Conservation (phyloP, 2,329 filamentous ascomycete genomes). For the Epichloe typhina region DNA sequence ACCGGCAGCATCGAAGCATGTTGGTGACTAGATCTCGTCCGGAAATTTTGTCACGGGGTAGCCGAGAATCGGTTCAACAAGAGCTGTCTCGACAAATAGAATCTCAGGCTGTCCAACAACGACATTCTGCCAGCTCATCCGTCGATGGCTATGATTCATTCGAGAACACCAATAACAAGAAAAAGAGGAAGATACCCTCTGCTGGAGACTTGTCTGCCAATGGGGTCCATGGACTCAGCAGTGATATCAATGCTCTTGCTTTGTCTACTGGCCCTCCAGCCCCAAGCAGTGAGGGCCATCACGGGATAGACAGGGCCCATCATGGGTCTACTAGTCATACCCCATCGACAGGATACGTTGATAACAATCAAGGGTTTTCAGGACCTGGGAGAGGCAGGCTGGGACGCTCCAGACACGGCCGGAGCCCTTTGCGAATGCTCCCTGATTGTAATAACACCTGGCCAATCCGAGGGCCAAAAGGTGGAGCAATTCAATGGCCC, state of each 20-base stretch:
- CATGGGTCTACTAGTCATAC: slow-evolving; percentile 14
- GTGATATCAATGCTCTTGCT: slow-evolving; percentile 28
- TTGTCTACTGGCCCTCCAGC: slow-evolving; percentile 13
- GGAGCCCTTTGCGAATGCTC: slow-evolving; percentile 48
- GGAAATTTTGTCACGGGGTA: slow-evolving; percentile 30
- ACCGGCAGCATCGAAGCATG: slow-evolving; percentile 25
- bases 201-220: slow-evolving; percentile 53
- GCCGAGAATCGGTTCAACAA: slow-evolving; percentile 29
- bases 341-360: slow-evolving; percentile 36
- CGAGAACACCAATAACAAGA: slow-evolving; percentile 98
- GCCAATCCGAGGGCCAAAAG: slow-evolving; percentile 34
- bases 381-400: slow-evolving; percentile 76
- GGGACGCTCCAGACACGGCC: slow-evolving; percentile 50
- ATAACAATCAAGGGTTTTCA: slow-evolving; percentile 50
- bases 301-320: slow-evolving; percentile 13
- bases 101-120: slow-evolving; percentile 30
- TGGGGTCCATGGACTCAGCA: slow-evolving; percentile 23
- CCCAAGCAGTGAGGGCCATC: slow-evolving; percentile 17
- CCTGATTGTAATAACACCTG: slow-evolving; percentile 45
- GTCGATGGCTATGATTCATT: slow-evolving; percentile 91
- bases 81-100: slow-evolving; percentile 33
- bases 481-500: slow-evolving; percentile 30
- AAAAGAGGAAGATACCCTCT: slow-evolving; percentile 94
- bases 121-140: slow-evolving; percentile 56
- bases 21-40: slow-evolving; percentile 33